Evolutionary conservation across 495 filamentous ascomycete species (phyloP), one percentile per base, ranked within the genome.

Genomic region (Aspergillus diversus): DNA sequence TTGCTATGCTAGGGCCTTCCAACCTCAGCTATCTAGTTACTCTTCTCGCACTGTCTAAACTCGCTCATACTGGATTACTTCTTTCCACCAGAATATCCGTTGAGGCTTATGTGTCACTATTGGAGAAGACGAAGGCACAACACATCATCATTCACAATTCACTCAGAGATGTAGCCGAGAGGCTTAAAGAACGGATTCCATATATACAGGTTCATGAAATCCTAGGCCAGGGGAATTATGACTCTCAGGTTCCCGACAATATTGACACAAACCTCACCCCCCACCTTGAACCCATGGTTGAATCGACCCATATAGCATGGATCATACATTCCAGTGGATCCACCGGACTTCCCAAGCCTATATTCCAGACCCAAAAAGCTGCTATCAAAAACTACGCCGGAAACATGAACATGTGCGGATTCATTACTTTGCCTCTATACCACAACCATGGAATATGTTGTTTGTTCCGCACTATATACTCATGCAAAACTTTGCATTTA

Each of bases 261-360:
- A 37, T 62, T 27, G 65, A 67, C 63, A 70, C 68, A 5, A 67
- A 67, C 35, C 56, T 70, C 21, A 33, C 55, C 3, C 60, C 64
- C 5, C 56, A 63, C 35, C 53, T 74, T 13, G 69, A 74, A 15
- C 60, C 64, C 7, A 56, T 33, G 3, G 33, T 33, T 9, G 71
- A 74, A 55, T 49, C 60, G 16, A 69, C 76, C 34, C 77, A 81
- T 61, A 66, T 75, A 32, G 71, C 76, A 6, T 77, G 81, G 71
- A 86, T 87, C 16, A 68, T 83, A 52, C 86, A 87, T 68, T 86
- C 83, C 0, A 85, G 83, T 46, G 84, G 85, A 4, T 84, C 81
- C 5, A 87, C 84, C 5, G 84, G 85, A 3, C 75, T 85, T n/a
- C 85, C 85, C 3, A 87, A 87, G 62, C 81, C 84, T 1, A 76